These are phyloP conservation scores for Blastomyces emzantsi DNA, from an alignment of 2,329 filamentous ascomycete genomes.

Conservation along the genomic window DNA sequence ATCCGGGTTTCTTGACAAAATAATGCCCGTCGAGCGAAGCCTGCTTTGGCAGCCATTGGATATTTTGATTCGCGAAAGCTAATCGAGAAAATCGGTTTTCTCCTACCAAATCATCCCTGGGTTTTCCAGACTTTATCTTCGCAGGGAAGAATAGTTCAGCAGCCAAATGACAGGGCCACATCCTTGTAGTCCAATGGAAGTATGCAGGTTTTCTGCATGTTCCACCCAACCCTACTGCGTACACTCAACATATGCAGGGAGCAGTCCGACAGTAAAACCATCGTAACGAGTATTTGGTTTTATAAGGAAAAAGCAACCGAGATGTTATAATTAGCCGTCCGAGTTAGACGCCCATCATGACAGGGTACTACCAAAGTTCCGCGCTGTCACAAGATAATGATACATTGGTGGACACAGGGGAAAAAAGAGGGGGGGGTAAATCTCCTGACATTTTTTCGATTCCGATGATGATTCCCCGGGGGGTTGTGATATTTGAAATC, in stretches of 20 bases:
- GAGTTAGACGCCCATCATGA: not conserved
- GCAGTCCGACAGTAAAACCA: not conserved
- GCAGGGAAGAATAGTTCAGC: not conserved
- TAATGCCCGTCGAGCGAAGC: no score
- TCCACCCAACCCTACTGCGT: not conserved
- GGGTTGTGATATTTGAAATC: not conserved
- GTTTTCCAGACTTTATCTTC: not conserved
- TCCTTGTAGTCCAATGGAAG: not conserved
- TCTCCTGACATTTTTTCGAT: not conserved
- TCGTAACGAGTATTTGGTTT: not conserved
- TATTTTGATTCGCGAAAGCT: no score
- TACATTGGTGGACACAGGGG: not conserved
- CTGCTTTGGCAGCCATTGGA: no score
- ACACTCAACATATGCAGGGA: not conserved
- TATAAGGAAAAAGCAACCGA: not conserved
- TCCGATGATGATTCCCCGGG: not conserved
- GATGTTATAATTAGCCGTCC: not conserved
- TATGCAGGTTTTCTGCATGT: not conserved
- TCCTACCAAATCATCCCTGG: not conserved
- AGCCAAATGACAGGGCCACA: not conserved
- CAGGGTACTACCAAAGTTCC: not conserved
- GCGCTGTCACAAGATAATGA: not conserved
- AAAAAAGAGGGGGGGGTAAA: not conserved
- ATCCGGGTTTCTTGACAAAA: no score
- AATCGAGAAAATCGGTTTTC: no score